These are phyloP conservation scores for Pythium pectinolyticum DNA, from an alignment of 352 stramenopile genomes.

Conservation along the genomic window DNA sequence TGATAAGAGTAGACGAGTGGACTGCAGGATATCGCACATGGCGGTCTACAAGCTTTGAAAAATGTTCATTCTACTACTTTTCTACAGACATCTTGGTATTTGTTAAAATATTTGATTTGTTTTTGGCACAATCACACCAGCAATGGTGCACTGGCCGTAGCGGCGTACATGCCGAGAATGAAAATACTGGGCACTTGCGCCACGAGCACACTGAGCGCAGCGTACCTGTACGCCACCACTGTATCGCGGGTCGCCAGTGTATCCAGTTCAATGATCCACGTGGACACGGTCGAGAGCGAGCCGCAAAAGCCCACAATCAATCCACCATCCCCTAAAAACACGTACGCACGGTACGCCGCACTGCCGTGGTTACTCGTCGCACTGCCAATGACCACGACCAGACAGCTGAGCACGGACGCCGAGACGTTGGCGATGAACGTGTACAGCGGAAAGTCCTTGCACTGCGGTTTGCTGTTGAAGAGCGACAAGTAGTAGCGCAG, in stretches of 20 bases:
- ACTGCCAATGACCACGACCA: slow-evolving; percentile 27
- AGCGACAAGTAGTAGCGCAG: slow-evolving; percentile 32
- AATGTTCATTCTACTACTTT: no score
- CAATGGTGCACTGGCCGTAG: no score
- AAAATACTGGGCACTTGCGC: slow-evolving; percentile 16
- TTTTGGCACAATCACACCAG: no score
- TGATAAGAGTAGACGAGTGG: no score
- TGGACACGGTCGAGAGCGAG: slow-evolving; percentile 38
- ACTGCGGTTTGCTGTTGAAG: slow-evolving; percentile 25
- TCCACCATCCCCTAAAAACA: slow-evolving; percentile 22
- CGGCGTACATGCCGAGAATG: slow-evolving; percentile 19
- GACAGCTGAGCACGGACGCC: slow-evolving; percentile 26
- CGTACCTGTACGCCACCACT: slow-evolving; percentile 17
- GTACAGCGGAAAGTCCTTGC: slow-evolving; percentile 27
- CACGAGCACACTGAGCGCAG: slow-evolving; percentile 17
- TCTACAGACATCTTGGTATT: no score
- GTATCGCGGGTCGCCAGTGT: slow-evolving; percentile 12
- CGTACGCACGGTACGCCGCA: no score
- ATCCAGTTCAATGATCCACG: slow-evolving; percentile 38
- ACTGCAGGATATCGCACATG: no score
- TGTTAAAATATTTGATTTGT: no score
- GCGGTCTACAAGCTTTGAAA: no score
- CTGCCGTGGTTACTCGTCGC: not conserved
- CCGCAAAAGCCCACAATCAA: slow-evolving; percentile 33
- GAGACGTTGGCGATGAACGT: slow-evolving; percentile 34